These are phyloP conservation scores for Triticum monococcum DNA, from an alignment of 176 grass and related monocot species.

Conservation along the genomic window DNA sequence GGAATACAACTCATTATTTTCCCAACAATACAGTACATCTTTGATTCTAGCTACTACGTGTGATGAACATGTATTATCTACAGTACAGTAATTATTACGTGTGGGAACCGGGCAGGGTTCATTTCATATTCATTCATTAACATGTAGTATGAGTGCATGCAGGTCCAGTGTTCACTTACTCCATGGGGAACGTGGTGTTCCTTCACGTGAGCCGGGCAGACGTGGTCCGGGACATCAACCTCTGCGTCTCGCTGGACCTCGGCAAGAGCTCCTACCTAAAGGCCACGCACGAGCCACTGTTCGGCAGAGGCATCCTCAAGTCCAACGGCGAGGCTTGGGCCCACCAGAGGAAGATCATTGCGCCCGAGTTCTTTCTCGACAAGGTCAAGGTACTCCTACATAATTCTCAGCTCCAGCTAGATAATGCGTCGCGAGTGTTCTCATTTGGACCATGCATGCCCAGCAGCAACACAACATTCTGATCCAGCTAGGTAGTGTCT, in stretches of 20 bases:
- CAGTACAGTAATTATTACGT: too few relatives aligned
- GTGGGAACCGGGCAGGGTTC: too few relatives aligned
- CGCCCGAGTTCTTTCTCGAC: conserved; percentile 85
- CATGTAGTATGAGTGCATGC: not conserved
- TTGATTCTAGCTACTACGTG: too few relatives aligned
- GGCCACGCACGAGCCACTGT: conserved; percentile 90
- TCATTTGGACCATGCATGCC: conserved; percentile 25
- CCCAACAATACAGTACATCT: too few relatives aligned
- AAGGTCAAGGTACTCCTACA: conserved; percentile 73
- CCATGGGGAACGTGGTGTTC: conserved; percentile 77
- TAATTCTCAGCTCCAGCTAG: conserved; percentile 11
- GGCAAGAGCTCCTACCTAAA: conserved; percentile 94
- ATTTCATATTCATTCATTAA: too few relatives aligned
- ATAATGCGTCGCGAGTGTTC: conserved; percentile 7
- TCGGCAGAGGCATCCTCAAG: conserved; percentile 85
- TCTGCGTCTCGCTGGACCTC: conserved; percentile 78
- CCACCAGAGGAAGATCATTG: conserved; percentile 91
- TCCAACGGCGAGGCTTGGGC: conserved; percentile 76
- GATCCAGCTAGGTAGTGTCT: conserved; percentile 18
- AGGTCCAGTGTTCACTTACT: conserved; percentile 83
- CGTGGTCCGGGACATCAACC: conserved; percentile 76
- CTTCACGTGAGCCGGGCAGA: conserved; percentile 84
- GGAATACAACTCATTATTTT: too few relatives aligned
- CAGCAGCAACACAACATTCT: conserved; percentile 16
- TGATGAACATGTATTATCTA: too few relatives aligned